Percentiles rank a stretch among this genome's conserved stretches.
Evolutionary conservation across 2,329 filamentous ascomycete species (phyloP).

Genomic region (Dothistroma septosporum): DNA sequence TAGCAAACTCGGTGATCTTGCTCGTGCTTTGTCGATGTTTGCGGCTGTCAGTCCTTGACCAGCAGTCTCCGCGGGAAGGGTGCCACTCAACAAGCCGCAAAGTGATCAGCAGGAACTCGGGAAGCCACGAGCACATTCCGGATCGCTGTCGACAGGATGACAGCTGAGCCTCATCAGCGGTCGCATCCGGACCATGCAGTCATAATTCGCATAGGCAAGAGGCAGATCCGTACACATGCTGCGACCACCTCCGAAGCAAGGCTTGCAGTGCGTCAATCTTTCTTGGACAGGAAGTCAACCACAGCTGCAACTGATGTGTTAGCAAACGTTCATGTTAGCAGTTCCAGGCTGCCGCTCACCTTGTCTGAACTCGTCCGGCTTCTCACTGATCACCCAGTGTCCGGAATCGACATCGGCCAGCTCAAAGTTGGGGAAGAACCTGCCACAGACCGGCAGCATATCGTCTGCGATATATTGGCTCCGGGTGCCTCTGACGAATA

Average conservation of each 20-base stretch:
- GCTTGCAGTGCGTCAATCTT: constrained; percentile 33
- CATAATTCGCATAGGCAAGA: no score
- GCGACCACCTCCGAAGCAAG: no score
- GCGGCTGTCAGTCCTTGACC: neutral
- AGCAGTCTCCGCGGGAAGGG: neutral
- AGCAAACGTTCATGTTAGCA: constrained; percentile 3
- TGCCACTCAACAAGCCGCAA: neutral
- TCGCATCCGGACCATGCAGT: no score
- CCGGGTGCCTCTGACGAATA: constrained; percentile 73
- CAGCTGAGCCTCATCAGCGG: no score
- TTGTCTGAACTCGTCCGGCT: constrained; percentile 71
- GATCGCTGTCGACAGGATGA: no score
- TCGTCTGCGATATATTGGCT: constrained; percentile 80
- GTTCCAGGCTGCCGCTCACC: constrained; percentile 47
- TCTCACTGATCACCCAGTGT: constrained; percentile 88
- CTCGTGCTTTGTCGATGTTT: neutral
- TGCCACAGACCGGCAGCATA: constrained; percentile 69
- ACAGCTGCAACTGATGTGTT: constrained; percentile 47
- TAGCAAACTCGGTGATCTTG: neutral
- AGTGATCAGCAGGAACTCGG: no score
- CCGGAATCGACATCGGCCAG: constrained; percentile 71
- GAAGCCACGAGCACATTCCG: no score
- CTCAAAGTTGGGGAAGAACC: constrained; percentile 76
- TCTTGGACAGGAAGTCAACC: constrained; percentile 59
- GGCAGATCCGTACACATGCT: no score